These are phyloP conservation scores for Castanea crenata DNA, from an alignment of 306 rosid genomes.

Conservation along the genomic window DNA sequence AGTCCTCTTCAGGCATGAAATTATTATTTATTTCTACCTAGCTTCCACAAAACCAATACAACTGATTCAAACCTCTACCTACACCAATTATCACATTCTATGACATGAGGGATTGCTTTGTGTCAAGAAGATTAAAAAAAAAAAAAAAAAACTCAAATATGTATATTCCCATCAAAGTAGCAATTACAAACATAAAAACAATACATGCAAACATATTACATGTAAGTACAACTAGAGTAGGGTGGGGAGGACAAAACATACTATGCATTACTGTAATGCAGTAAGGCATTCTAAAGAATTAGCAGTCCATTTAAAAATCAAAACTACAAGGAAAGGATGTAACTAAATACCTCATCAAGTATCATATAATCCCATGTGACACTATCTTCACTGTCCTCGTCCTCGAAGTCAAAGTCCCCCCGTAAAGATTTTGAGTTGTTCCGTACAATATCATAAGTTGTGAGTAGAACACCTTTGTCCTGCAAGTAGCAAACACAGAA, in stretches of 20 bases:
- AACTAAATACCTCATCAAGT: conserved; percentile 76
- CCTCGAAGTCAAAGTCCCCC: conserved; percentile 38
- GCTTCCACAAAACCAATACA: background rate
- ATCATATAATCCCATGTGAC: conserved; percentile 91
- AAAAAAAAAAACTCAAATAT: background rate
- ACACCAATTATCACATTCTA: background rate
- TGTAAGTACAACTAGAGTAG: background rate
- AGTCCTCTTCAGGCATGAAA: background rate
- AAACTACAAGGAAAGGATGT: conserved; percentile 1
- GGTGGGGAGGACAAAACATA: background rate
- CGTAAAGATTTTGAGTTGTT: conserved; percentile 70
- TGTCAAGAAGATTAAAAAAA: background rate
- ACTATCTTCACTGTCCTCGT: conserved; percentile 60
- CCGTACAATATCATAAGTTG: conserved; percentile 93
- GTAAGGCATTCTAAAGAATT: background rate
- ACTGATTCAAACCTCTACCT: background rate
- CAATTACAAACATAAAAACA: background rate
- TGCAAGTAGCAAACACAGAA: conserved; percentile 22
- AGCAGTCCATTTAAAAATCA: background rate
- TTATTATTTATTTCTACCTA: background rate
- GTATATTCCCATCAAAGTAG: background rate
- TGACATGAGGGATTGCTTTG: background rate
- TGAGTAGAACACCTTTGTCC: conserved; percentile 93
- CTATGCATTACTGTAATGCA: background rate
- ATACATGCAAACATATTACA: too few species aligned